These are phyloP conservation scores for Austroboletus novae-zelandiae DNA, from an alignment of 1,284 basidiomycete genomes.

Conservation along the genomic window DNA sequence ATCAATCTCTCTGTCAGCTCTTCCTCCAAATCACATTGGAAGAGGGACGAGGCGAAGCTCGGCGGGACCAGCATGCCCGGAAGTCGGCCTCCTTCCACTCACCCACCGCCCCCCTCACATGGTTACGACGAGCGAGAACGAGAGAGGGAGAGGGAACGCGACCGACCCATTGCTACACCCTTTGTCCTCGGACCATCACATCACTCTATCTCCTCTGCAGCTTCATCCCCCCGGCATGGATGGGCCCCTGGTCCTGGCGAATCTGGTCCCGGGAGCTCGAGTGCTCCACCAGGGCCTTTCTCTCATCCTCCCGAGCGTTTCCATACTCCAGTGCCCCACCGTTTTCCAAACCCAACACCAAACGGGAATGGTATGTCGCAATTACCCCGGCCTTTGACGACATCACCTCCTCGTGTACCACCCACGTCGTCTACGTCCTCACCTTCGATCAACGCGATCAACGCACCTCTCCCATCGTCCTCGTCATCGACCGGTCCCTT, in stretches of 20 bases:
- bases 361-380: constrained; percentile 26
- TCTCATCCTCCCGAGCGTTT: constrained; percentile 24
- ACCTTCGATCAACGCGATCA: constrained; percentile 16
- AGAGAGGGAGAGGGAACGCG: constrained; percentile 25
- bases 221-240: constrained; percentile 29
- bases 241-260: constrained; percentile 27
- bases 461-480: constrained; percentile 13
- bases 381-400: constrained; percentile 27
- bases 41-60: constrained; percentile 26
- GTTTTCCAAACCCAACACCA: constrained; percentile 21
- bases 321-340: constrained; percentile 30
- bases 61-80: constrained; percentile 29
- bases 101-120: constrained; percentile 24
- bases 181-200: constrained; percentile 35
- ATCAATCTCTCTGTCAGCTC: constrained; percentile 29
- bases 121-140: constrained; percentile 27
- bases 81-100: constrained; percentile 31
- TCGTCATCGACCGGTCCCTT: constrained; percentile 23
- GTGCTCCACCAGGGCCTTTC: constrained; percentile 12
- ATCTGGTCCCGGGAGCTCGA: constrained; percentile 13
- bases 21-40: constrained; percentile 30
- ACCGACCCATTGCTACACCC: constrained; percentile 32
- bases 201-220: constrained; percentile 20
- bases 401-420: constrained; percentile 26
- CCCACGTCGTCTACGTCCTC: constrained; percentile 15